Base-by-base conservation (phyloP, 1,284 basidiomycete species). In the Garcileccinum viscosum region DNA sequence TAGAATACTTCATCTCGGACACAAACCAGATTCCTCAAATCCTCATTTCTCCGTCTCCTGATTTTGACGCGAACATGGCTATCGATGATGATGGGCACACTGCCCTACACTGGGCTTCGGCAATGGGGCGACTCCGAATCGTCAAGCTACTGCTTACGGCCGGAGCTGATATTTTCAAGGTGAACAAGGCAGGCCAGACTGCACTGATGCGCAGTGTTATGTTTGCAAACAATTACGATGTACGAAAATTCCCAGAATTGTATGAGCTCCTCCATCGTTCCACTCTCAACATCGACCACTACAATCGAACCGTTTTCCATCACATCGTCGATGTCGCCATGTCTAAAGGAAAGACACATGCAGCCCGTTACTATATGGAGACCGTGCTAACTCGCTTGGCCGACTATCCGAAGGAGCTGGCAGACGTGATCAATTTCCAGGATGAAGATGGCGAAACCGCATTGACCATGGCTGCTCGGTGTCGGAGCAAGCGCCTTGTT, bases 221-320 rank as follows among this genome's bases (percentile, higher is more conserved):
- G 98, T 99, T 99, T 81, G 95, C 96, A 69, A 99, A 99, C 84
- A 99, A 99, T 82, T 99, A 99, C 80, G 98, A 99, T 82, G 93
- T 99, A 66, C 95, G 98, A 76, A 99, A 99, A 82, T 99, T 99
- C 77, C 96, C 96, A 3, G 97, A 99, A 80, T 86, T 99, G 27
- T 99, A 98, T 82, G 97, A 99, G 80, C 89, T 99, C 9, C 84
- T 99, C 32, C 97, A 99, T 78, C 93, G 96, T 22, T 98, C 96
- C 30, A 99, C 97, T 1, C 92, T 99, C 75, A 99, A 99, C 81
- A 99, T 99, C 81, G 98, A 99, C 85, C 94, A 97, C 79, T 94
- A 93, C 80, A 98, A 99, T 80, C 94, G 98, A 22, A 99, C 98
- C 32, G 95, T 99, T 14, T 99, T 99, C 80, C 98, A 99, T 81